Base-by-base conservation (phyloP, 108 stramenopile genomes). In the Thalassiosira profunda region DNA sequence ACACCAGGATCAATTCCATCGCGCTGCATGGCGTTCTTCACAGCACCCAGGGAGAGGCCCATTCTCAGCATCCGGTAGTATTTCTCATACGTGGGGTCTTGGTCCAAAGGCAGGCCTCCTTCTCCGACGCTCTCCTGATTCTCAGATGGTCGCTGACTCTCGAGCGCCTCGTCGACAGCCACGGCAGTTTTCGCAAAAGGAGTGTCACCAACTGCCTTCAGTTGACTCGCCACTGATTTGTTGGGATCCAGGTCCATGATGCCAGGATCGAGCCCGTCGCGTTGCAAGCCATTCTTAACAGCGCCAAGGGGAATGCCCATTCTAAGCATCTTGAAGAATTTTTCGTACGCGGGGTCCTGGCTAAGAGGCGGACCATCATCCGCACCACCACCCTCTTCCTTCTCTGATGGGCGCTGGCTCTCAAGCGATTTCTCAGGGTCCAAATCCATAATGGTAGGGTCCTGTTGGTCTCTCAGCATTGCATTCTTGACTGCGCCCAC, bases 401-500 rank as follows among this genome's bases (percentile, higher is more conserved):
- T 48, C 34, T 45, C 29, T 18, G 25, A 18, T 25, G 20, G 61
- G 24, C 41, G 48, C 41, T 65, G 63, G 55, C 72, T 93, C 34
- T 64, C 71, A 25, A 87, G 36, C 11, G 77, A 76, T 63, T 85
- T 88, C 8, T 83, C 74, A 14, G 76, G 79, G 35, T 80, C 79
- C 15, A 75, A 44, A 57, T 86, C 85, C 63, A 86, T 66, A 25
- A 88, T 58, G 43, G 48, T 41, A 28, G 87, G 82, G 62, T 90
- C 84, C 35, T 80, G 63, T 7, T 81, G 87, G 67, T 93, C 92
- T 17, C 92, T 59, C 30, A 58, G 43, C 36, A 90, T 38, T 1
- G 92, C 87, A 79, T 93, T 83, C 55, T 82, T 72, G 3, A 91
- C 88, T 5, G 86, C 89, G 14, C 72, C 89, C 28, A 77, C 66